A percentile compares a stretch with the other conserved stretches of the same genome.
phyloP scores from a whole-genome alignment of 2,329 filamentous ascomycete genomes.

The Fusarium agapanthi region DNA sequence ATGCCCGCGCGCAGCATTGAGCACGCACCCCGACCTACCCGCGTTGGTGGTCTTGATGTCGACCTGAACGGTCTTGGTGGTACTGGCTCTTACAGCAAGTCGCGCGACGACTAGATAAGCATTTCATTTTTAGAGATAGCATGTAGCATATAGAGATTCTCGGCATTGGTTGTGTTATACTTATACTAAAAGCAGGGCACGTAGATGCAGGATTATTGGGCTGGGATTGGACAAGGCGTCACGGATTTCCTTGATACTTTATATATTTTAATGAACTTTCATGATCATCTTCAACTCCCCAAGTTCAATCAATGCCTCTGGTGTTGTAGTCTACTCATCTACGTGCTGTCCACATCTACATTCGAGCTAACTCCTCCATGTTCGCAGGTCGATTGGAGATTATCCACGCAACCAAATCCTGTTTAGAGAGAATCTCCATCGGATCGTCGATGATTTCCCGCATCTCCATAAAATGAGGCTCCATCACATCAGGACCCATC shows the following conservation, averaged over 20 bases:
- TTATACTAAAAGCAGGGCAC: conserved; percentile 21
- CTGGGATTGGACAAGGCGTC: conserved; percentile 5
- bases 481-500: conserved; percentile 24
- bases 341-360: too few relatives aligned
- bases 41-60: conserved; percentile 21
- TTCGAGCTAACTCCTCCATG: neutral
- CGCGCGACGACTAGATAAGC: conserved; percentile 8
- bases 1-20: conserved; percentile 15
- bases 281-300: neutral
- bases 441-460: conserved; percentile 13
- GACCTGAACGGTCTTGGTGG: conserved; percentile 26
- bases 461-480: conserved; percentile 25
- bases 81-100: conserved; percentile 20
- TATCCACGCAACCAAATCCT: conserved; percentile 7
- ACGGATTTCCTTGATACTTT: conserved; percentile 3
- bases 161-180: conserved; percentile 10
- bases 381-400: neutral
- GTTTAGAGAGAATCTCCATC: conserved; percentile 1
- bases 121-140: neutral
- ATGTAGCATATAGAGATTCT: conserved; percentile 31
- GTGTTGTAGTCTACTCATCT: neutral
- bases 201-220: conserved; percentile 4
- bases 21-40: neutral
- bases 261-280: conserved; percentile 8
- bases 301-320: too few relatives aligned